A percentile compares a stretch with the other conserved stretches of the same genome.
Evolutionary conservation across 192 early-diverging fungal species (phyloP).

Genomic region (Coemansia asiatica): DNA sequence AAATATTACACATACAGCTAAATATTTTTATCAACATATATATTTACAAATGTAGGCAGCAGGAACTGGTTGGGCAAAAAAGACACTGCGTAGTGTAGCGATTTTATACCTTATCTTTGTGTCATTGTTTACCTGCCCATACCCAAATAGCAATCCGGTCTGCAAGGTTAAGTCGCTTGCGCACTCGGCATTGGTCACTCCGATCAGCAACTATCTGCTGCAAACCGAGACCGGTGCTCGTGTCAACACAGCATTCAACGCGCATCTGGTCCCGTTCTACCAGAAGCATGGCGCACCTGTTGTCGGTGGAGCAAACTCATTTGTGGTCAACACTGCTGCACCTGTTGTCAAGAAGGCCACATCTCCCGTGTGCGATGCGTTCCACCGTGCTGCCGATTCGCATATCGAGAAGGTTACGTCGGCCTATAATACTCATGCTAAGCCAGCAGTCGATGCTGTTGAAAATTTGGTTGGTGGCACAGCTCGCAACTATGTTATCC

Average conservation of each 20-base stretch:
- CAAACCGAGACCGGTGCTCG: slow-evolving; percentile 47
- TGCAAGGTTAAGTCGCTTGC: slow-evolving; percentile 28
- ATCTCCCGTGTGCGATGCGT: slow-evolving; percentile 23
- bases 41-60: slow-evolving; percentile 10
- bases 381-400: slow-evolving; percentile 25
- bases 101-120: slow-evolving; percentile 36
- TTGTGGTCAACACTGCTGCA: slow-evolving; percentile 26
- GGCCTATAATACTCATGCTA: slow-evolving; percentile 21
- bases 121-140: slow-evolving; percentile 41
- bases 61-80: slow-evolving; percentile 14
- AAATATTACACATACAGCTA: too few relatives aligned
- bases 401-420: slow-evolving; percentile 16
- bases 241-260: slow-evolving; percentile 40
- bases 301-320: slow-evolving; percentile 11
- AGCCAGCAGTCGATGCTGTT: slow-evolving; percentile 28
- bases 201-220: slow-evolving; percentile 21
- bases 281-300: slow-evolving; percentile 35
- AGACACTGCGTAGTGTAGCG: slow-evolving; percentile 22
- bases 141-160: slow-evolving; percentile 24
- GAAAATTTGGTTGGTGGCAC: slow-evolving; percentile 4
- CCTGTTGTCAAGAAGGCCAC: slow-evolving; percentile 25
- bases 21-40: too few relatives aligned
- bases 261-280: slow-evolving; percentile 54
- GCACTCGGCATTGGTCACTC: slow-evolving; percentile 17
- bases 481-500: slow-evolving; percentile 15